phyloP scores from a whole-genome alignment of 2,329 filamentous ascomycete species.

The Penicillium sp. region DNA sequence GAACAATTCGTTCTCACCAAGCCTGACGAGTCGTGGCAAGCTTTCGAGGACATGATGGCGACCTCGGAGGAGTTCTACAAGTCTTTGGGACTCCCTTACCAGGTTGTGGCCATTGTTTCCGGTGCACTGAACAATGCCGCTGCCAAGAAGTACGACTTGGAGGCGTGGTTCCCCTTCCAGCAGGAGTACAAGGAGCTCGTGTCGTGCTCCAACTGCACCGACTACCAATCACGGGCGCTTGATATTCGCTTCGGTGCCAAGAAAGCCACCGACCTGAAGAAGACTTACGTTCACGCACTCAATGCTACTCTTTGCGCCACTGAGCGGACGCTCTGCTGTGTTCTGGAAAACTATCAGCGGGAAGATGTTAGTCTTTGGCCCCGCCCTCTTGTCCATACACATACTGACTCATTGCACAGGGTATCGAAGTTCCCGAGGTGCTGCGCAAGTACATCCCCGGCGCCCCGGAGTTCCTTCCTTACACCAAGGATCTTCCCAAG shows the following conservation, averaged over 20 bases:
- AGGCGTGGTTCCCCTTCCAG: slow-evolving; percentile 95
- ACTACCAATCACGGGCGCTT: slow-evolving; percentile 91
- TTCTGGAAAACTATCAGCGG: slow-evolving; percentile 96
- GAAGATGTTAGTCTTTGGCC: slow-evolving; percentile 60
- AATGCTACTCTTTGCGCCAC: slow-evolving; percentile 91
- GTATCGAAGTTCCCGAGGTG: slow-evolving; percentile 75
- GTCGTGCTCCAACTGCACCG: slow-evolving; percentile 95
- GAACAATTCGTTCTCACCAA: slow-evolving; percentile 80
- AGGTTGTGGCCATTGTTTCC: slow-evolving; percentile 91
- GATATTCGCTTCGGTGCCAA: slow-evolving; percentile 91
- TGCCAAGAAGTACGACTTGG: slow-evolving; percentile 91
- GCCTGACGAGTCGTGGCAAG: slow-evolving; percentile 87
- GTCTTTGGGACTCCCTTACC: slow-evolving; percentile 83
- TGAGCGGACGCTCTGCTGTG: slow-evolving; percentile 86
- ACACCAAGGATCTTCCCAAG: slow-evolving; percentile 79
- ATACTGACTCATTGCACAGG: slow-evolving; percentile 46
- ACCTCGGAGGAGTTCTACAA: slow-evolving; percentile 94
- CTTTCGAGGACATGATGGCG: slow-evolving; percentile 88
- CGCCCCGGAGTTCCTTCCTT: slow-evolving; percentile 84
- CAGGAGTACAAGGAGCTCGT: slow-evolving; percentile 98
- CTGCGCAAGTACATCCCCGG: slow-evolving; percentile 89
- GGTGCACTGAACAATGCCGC: slow-evolving; percentile 88
- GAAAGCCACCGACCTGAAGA: slow-evolving; percentile 77
- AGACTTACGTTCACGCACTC: slow-evolving; percentile 91
- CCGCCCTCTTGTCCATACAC: not conserved